Evolutionary conservation across 805 yeast genomes (phyloP).

Genomic region (Sugiyamaella americana): DNA sequence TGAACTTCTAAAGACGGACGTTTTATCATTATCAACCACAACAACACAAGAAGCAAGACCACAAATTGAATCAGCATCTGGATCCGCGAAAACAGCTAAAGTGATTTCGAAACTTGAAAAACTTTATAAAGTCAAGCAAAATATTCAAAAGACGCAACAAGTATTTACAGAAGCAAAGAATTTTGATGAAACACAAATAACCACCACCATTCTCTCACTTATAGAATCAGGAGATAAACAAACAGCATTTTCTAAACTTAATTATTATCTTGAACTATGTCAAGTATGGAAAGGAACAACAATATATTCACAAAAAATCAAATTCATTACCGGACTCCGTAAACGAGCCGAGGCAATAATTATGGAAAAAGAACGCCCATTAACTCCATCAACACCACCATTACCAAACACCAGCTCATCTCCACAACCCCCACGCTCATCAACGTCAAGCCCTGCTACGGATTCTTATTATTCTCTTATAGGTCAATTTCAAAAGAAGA

Average conservation of each 20-base stretch:
- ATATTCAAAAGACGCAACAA: slow-evolving; percentile 25
- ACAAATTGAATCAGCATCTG: slow-evolving; percentile 16
- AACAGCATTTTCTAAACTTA: slow-evolving; percentile 18
- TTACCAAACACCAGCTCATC: neutral
- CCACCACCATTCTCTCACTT: slow-evolving; percentile 18
- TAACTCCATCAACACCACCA: slow-evolving; percentile 1
- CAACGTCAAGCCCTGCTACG: slow-evolving; percentile 1
- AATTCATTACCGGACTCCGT: slow-evolving; percentile 21
- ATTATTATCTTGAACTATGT: slow-evolving; percentile 12
- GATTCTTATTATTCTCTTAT: slow-evolving; percentile 18
- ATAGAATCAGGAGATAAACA: slow-evolving; percentile 14
- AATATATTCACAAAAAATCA: slow-evolving; percentile 13
- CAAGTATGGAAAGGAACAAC: slow-evolving; percentile 27
- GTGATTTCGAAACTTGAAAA: slow-evolving; percentile 17
- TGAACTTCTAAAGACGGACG: slow-evolving; percentile 30
- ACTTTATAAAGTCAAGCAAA: slow-evolving; percentile 21
- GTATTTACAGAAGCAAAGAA: slow-evolving; percentile 23
- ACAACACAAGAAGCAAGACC: slow-evolving; percentile 17
- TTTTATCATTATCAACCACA: slow-evolving; percentile 19
- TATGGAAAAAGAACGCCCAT: neutral
- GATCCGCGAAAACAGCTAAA: slow-evolving; percentile 1
- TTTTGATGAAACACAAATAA: slow-evolving; percentile 28
- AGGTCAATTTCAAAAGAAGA: slow-evolving; percentile 20
- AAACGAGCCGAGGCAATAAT: slow-evolving; percentile 18
- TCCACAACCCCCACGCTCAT: neutral